Evolutionary conservation across 2,329 filamentous ascomycete species (phyloP).

Genomic region (Hypoxylon sp.): DNA sequence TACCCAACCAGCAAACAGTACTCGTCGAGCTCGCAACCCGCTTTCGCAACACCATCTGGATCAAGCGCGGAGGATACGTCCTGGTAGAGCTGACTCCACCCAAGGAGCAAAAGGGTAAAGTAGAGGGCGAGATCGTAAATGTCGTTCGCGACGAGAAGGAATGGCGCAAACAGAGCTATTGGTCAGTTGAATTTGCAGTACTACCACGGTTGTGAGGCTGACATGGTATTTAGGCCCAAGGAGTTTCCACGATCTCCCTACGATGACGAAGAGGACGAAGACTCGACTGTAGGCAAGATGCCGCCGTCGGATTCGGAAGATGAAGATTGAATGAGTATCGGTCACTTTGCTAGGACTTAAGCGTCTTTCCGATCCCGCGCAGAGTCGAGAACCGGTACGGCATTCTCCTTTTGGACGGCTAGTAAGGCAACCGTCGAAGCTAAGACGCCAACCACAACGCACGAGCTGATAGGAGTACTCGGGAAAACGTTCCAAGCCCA

Average conservation of each 20-base stretch:
- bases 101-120: conserved; percentile 79
- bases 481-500: conserved; percentile 96
- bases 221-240: conserved; percentile 73
- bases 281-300: conserved; percentile 87
- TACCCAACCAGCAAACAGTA: conserved; percentile 75
- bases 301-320: conserved; percentile 86
- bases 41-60: conserved; percentile 94
- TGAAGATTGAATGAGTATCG: conserved; percentile 59
- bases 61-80: conserved; percentile 90
- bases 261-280: conserved; percentile 78
- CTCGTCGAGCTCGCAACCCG: conserved; percentile 86
- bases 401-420: conserved; percentile 61
- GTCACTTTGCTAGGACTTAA: conserved; percentile 31
- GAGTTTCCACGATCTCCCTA: conserved; percentile 79
- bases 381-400: conserved; percentile 34
- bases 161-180: conserved; percentile 92
- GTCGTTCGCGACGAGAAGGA: conserved; percentile 90
- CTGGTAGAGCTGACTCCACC: conserved; percentile 78
- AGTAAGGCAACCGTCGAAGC: conserved; percentile 73
- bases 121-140: conserved; percentile 91
- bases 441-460: conserved; percentile 78
- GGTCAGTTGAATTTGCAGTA: conserved; percentile 67
- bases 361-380: conserved; percentile 46
- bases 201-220: conserved; percentile 37
- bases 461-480: conserved; percentile 73